These are phyloP conservation scores for Cotoneaster glaucophyllus DNA, from an alignment of 306 rosid genomes.

Conservation along the genomic window DNA sequence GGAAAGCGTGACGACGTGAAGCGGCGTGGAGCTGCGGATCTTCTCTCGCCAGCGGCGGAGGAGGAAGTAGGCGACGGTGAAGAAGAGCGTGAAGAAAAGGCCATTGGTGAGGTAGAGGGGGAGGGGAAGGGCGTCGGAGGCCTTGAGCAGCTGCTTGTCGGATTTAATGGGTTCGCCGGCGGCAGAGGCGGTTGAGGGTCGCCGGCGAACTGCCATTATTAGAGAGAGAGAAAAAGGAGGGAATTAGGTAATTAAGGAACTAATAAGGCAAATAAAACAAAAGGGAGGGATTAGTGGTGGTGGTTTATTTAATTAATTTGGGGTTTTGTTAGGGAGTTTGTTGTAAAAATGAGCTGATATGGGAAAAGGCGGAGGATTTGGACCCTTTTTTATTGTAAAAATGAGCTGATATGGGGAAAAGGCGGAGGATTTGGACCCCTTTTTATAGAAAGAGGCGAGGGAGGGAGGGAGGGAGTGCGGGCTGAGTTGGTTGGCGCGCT, in stretches of 20 bases:
- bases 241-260: neutral
- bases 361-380: neutral
- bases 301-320: neutral
- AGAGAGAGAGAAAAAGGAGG: neutral
- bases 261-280: neutral
- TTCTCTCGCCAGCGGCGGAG: constrained; percentile 28
- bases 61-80: constrained; percentile 26
- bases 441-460: neutral
- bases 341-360: neutral
- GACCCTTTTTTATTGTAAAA: neutral
- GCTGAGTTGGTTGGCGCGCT: neutral
- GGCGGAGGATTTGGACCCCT: neutral
- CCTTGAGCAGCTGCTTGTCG: neutral
- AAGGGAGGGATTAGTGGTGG: neutral
- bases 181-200: neutral
- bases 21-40: constrained; percentile 19
- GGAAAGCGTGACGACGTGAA: constrained; percentile 16
- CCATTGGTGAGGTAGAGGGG: constrained; percentile 17
- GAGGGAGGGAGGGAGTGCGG: neutral
- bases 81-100: constrained; percentile 25
- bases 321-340: neutral
- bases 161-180: constrained; percentile 1
- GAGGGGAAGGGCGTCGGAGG: constrained; percentile 17
- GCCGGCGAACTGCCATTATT: constrained; percentile 5
- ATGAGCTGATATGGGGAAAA: neutral